Conservation (phyloP, 257 asterid species). For the Thymus quinquecostatus region DNA sequence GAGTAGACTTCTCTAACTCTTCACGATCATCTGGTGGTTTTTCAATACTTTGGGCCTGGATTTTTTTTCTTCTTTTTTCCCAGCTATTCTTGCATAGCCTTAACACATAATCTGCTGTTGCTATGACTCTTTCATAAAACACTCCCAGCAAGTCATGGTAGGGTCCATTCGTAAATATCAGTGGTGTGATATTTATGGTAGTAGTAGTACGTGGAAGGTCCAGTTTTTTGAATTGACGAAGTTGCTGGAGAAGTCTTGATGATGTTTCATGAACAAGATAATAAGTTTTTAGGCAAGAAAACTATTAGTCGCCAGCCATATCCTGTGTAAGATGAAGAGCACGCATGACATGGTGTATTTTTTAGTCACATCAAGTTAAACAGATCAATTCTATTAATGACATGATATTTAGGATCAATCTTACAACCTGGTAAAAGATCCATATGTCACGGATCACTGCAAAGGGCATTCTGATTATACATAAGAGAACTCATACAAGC, state of each 20-base stretch:
- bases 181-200: no score
- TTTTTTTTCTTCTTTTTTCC: no score
- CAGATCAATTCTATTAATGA: neutral
- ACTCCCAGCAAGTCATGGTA: neutral
- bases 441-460: neutral
- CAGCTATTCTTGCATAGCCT: neutral
- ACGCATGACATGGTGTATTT: neutral
- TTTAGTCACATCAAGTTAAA: neutral
- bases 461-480: neutral
- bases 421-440: slow-evolving; percentile 18
- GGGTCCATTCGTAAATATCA: no score
- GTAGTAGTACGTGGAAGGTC: no score
- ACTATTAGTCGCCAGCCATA: no score
- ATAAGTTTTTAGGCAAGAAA: no score
- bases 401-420: neutral
- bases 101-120: neutral
- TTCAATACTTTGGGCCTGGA: neutral
- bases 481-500: slow-evolving; percentile 21
- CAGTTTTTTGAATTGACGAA: no score
- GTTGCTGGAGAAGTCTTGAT: no score
- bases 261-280: no score
- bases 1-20: neutral
- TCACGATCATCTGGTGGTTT: neutral
- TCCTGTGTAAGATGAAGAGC: no score
- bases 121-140: neutral